A percentile compares a stretch with the other conserved stretches of the same genome.
phyloP scores from a whole-genome alignment of 805 yeast genomes.

The Priceomyces medius region DNA sequence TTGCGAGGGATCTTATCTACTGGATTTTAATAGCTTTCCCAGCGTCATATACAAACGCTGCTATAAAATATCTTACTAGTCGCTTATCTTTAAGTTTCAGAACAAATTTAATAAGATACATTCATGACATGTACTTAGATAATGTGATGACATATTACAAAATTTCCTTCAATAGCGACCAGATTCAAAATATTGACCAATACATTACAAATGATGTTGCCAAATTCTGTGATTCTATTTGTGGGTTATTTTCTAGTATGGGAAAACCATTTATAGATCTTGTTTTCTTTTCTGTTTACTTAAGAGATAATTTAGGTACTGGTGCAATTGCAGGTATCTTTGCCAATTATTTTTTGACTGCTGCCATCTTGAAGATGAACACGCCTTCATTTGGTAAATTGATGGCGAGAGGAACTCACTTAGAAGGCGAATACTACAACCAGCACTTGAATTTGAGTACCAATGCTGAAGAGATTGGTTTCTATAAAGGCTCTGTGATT shows the following conservation, averaged over 20 bases:
- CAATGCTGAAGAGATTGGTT: conserved; percentile 91
- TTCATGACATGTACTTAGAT: conserved; percentile 88
- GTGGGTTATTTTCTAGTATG: conserved; percentile 80
- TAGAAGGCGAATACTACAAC: conserved; percentile 88
- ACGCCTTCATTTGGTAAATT: conserved; percentile 86
- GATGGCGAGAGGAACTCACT: conserved; percentile 66
- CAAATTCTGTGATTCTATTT: conserved; percentile 75
- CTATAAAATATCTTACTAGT: conserved; percentile 76
- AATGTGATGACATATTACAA: conserved; percentile 80
- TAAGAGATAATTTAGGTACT: conserved; percentile 82
- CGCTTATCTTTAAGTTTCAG: conserved; percentile 80
- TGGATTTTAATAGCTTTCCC: conserved; percentile 93
- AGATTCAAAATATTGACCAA: conserved; percentile 71
- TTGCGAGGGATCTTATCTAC: conserved; percentile 71
- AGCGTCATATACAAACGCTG: conserved; percentile 88
- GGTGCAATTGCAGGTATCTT: conserved; percentile 83
- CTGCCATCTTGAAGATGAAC: conserved; percentile 63
- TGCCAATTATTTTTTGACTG: conserved; percentile 76
- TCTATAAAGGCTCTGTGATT: conserved; percentile 81
- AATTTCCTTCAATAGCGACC: conserved; percentile 56
- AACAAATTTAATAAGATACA: conserved; percentile 76
- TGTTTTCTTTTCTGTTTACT: conserved; percentile 77
- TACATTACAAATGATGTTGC: conserved; percentile 83
- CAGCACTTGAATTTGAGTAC: conserved; percentile 81
- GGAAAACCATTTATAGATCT: conserved; percentile 91